Evolutionary conservation across 2,329 filamentous ascomycete genomes (phyloP).

Genomic region (Aschersonia sp.): DNA sequence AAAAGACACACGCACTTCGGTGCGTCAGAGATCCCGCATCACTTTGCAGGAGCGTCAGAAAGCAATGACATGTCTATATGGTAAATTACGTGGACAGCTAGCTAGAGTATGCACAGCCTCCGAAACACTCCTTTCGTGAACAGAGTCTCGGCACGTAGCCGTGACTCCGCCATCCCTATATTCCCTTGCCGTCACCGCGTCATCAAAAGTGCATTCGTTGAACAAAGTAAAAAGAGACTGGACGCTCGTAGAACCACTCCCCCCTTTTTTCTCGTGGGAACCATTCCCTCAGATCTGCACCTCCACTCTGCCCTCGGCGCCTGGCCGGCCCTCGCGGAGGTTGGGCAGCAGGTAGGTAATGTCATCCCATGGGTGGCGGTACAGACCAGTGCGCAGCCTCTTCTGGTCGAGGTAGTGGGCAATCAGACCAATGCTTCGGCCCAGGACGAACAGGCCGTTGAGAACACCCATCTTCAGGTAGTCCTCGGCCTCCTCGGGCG

Average conservation of each 20-base stretch:
- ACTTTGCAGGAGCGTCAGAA: too few species aligned
- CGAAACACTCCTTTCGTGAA: not conserved
- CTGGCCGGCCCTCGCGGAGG: slow-evolving; percentile 55
- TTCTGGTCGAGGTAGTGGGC: slow-evolving; percentile 99
- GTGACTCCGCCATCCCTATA: slow-evolving; percentile 1
- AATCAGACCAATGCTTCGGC: slow-evolving; percentile 95
- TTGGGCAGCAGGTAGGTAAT: slow-evolving; percentile 88
- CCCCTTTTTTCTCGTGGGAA: not conserved
- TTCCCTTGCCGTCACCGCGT: slow-evolving; percentile 9
- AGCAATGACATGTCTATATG: slow-evolving; percentile 3
- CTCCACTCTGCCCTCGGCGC: slow-evolving; percentile 77
- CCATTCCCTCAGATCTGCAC: slow-evolving; percentile 49
- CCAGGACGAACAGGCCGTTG: slow-evolving; percentile 97
- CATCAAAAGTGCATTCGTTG: slow-evolving; percentile 16
- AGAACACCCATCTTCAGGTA: slow-evolving; percentile 98
- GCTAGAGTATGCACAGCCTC: not conserved
- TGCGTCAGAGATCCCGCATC: too few species aligned
- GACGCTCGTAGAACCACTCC: slow-evolving; percentile 8
- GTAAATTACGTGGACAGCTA: slow-evolving; percentile 5
- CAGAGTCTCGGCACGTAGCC: not conserved
- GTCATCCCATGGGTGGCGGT: slow-evolving; percentile 98
- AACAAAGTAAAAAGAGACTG: slow-evolving; percentile 10
- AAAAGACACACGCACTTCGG: too few species aligned
- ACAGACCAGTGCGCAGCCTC: slow-evolving; percentile 93
- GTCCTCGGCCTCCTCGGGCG: slow-evolving; percentile 89